Evolutionary conservation across 495 filamentous ascomycete genomes (phyloP).

Genomic region (Cairneyella variabilis): DNA sequence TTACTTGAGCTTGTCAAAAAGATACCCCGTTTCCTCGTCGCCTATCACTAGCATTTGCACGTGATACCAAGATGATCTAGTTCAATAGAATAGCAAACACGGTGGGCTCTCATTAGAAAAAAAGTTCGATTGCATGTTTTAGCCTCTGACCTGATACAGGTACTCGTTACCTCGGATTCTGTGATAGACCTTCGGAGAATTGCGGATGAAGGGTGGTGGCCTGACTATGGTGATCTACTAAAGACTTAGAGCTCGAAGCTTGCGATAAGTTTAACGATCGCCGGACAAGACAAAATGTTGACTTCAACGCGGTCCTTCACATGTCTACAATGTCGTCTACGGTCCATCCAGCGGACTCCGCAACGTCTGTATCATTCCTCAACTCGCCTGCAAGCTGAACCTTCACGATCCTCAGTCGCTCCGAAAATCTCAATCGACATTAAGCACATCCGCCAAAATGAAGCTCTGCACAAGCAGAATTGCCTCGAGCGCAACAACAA

Average conservation of each 20-base stretch:
- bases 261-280: neutral
- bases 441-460: conserved; percentile 83
- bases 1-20: too few relatives aligned
- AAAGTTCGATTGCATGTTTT: too few relatives aligned
- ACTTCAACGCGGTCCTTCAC: conserved; percentile 25
- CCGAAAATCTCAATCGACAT: conserved; percentile 78
- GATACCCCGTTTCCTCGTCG: too few relatives aligned
- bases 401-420: conserved; percentile 59
- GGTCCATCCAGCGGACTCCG: conserved; percentile 7
- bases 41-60: neutral
- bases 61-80: too few relatives aligned
- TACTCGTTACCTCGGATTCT: too few relatives aligned
- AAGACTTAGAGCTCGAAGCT: neutral
- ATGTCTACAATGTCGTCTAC: conserved; percentile 30
- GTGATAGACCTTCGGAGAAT: too few relatives aligned
- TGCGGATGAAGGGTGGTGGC: too few relatives aligned
- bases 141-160: too few relatives aligned
- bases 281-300: conserved; percentile 21
- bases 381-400: conserved; percentile 11
- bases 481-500: conserved; percentile 83
- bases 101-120: too few relatives aligned
- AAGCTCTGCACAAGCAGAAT: conserved; percentile 73
- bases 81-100: too few relatives aligned
- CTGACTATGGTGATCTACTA: too few relatives aligned
- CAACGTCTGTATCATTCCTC: conserved; percentile 18